Evolutionary conservation across 768 basidiomycete species (phyloP).

Genomic region (Austroboletus festivus): DNA sequence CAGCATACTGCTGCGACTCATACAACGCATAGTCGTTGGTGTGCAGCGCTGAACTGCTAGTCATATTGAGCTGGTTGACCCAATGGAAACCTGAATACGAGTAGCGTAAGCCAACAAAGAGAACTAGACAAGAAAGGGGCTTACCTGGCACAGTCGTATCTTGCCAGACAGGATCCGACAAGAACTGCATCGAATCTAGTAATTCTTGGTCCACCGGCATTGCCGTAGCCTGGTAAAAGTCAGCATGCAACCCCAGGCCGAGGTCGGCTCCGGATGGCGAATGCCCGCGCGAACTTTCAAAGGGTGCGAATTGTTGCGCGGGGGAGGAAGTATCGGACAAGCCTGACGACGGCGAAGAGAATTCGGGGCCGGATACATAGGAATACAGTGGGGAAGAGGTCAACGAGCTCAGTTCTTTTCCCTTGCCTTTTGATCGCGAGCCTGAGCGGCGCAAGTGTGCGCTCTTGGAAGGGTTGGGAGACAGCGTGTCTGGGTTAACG

Average conservation of each 20-base stretch:
- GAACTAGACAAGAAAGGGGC: conserved; percentile 15
- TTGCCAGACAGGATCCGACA: conserved; percentile 56
- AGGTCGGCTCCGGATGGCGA: conserved; percentile 6
- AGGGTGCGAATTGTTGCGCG: conserved; percentile 34
- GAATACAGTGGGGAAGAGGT: conserved; percentile 1
- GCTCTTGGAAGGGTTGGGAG: conserved; percentile 15
- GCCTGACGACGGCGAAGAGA: conserved; percentile 23
- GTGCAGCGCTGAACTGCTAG: conserved; percentile 13
- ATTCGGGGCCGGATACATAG: conserved; percentile 11
- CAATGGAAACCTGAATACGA: conserved; percentile 32
- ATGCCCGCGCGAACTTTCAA: conserved; percentile 32
- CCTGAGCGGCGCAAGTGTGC: conserved; percentile 18
- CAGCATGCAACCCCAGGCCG: conserved; percentile 26
- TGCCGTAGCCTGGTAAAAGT: conserved; percentile 44
- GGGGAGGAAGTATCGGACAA: conserved; percentile 40
- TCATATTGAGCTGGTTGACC: conserved; percentile 31
- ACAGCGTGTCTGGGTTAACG: conserved; percentile 24
- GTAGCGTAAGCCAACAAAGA: background rate
- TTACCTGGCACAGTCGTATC: conserved; percentile 54
- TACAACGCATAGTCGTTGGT: conserved; percentile 30
- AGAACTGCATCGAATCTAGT: conserved; percentile 57
- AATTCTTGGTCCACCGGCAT: conserved; percentile 59
- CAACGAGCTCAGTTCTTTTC: conserved; percentile 8
- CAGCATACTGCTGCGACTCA: conserved; percentile 17
- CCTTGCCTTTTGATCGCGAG: conserved; percentile 13